Conservation (phyloP, 768 basidiomycete genomes). For the Termitomyces sp. region DNA sequence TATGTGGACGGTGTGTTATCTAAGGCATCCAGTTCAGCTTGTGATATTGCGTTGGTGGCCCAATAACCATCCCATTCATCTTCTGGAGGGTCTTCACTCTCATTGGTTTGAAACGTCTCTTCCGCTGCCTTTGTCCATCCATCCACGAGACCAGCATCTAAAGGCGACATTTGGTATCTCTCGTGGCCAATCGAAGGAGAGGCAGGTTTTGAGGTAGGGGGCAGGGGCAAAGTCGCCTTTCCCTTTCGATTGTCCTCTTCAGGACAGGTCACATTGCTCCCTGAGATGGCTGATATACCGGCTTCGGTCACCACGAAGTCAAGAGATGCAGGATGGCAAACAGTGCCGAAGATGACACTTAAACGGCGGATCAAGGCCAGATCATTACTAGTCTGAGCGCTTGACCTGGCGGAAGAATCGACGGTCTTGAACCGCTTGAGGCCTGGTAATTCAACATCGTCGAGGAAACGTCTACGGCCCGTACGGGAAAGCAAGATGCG, state of each 20-base stretch:
- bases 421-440: conserved; percentile 23
- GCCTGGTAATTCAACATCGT: conserved; percentile 20
- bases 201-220: background rate
- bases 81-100: conserved; percentile 22
- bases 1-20: background rate
- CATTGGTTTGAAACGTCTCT: conserved; percentile 17
- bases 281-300: conserved; percentile 41
- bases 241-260: conserved; percentile 2
- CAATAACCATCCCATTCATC: conserved; percentile 48
- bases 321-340: conserved; percentile 47
- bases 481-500: conserved; percentile 82
- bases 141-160: conserved; percentile 11
- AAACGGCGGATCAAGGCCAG: conserved; percentile 62
- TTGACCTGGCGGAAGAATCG: background rate
- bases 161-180: conserved; percentile 6
- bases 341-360: conserved; percentile 73
- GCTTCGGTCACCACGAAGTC: conserved; percentile 69
- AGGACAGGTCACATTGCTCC: conserved; percentile 8
- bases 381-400: conserved; percentile 19
- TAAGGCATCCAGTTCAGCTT: conserved; percentile 11
- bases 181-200: background rate
- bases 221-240: background rate
- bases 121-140: conserved; percentile 10
- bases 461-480: conserved; percentile 53
- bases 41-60: conserved; percentile 32